Percentiles rank a stretch among this genome's conserved stretches.
Evolutionary conservation across 805 yeast species (phyloP).

Genomic region (Wickerhamomyces silvicola): DNA sequence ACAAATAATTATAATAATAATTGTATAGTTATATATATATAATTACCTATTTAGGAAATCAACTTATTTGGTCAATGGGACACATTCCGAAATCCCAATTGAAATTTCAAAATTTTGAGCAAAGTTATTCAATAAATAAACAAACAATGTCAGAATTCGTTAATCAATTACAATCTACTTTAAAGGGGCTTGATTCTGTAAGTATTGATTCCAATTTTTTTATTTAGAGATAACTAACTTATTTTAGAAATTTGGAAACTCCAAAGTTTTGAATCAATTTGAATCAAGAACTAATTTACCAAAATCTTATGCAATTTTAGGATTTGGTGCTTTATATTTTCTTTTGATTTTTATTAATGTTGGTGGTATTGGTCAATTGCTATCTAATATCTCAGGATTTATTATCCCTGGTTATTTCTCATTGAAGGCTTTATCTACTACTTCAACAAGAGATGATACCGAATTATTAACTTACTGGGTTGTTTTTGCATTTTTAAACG

Average conservation of each 20-base stretch:
- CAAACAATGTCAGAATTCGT: conserved; percentile 36
- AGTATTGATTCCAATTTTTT: conserved; percentile 17
- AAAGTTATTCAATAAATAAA: not conserved
- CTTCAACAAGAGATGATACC: conserved; percentile 69
- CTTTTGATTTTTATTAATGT: conserved; percentile 78
- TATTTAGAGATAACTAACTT: conserved; percentile 1
- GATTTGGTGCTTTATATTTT: conserved; percentile 58
- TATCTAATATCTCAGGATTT: conserved; percentile 89
- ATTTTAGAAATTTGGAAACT: conserved; percentile 15
- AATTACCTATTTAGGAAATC: too few species aligned
- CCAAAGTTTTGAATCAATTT: conserved; percentile 18
- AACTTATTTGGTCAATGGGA: too few species aligned
- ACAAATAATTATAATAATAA: too few species aligned
- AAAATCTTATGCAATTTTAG: conserved; percentile 78
- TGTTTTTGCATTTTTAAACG: conserved; percentile 88
- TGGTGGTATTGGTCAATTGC: conserved; percentile 92
- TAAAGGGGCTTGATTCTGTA: conserved; percentile 42
- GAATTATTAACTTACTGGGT: conserved; percentile 95
- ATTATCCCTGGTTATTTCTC: conserved; percentile 88
- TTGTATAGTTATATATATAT: too few species aligned
- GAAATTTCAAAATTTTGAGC: not conserved
- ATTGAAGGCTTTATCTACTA: conserved; percentile 72
- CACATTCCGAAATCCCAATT: not conserved
- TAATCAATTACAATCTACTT: conserved; percentile 39
- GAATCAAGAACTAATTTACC: conserved; percentile 41